Conservation (phyloP, 129 eudicot genomes). For the Logfia minima region DNA sequence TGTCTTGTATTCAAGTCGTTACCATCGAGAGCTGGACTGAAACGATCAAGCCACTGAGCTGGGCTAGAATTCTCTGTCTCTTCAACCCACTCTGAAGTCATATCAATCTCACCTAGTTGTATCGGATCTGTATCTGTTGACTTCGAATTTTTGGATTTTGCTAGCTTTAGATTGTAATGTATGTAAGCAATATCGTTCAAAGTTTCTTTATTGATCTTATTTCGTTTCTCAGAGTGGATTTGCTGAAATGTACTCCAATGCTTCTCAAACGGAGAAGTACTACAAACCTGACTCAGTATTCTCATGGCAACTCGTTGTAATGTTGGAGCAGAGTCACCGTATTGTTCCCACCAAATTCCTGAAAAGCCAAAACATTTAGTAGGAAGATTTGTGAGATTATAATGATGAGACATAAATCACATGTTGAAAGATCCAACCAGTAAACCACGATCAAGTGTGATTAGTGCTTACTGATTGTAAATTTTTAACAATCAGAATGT, state of each 20-base stretch:
- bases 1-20: conserved; percentile 88
- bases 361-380: background rate
- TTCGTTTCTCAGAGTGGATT: conserved; percentile 80
- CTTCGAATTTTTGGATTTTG: conserved; percentile 42
- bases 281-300: conserved; percentile 88
- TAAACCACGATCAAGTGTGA: background rate
- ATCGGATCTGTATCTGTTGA: conserved; percentile 58
- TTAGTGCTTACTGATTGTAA: background rate
- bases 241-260: conserved; percentile 84
- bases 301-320: conserved; percentile 84
- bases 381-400: background rate
- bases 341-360: conserved; percentile 99
- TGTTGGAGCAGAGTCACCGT: conserved; percentile 77
- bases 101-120: conserved; percentile 80
- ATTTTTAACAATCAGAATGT: no score
- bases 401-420: background rate
- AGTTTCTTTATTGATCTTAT: conserved; percentile 82
- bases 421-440: background rate
- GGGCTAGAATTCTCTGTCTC: conserved; percentile 77
- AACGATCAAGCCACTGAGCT: conserved; percentile 88
- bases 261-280: conserved; percentile 57
- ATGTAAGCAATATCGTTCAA: conserved; percentile 62
- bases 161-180: conserved; percentile 69
- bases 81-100: conserved; percentile 96
- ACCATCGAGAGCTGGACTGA: conserved; percentile 73